phyloP scores from a whole-genome alignment of 2,329 filamentous ascomycete species.

The Ophiocordyceps sinensis region DNA sequence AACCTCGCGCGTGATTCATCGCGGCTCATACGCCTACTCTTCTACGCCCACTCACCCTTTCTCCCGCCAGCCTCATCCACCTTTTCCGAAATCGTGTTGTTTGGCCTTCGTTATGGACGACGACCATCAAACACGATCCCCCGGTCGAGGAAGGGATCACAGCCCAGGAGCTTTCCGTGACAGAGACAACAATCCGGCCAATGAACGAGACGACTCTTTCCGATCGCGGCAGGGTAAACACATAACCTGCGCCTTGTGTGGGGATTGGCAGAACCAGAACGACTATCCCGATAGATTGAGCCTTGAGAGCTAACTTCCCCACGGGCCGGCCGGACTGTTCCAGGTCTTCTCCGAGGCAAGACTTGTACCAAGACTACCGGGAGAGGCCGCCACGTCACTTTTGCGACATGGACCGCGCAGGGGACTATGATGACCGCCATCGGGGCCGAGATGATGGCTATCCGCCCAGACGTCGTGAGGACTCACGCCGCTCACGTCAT shows the following conservation, averaged over 20 bases:
- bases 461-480: constrained; percentile 7
- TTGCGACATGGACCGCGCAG: constrained; percentile 11
- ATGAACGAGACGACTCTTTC: constrained; percentile 23
- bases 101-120: constrained; percentile 27
- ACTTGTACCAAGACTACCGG: constrained; percentile 12
- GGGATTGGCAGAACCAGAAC: constrained; percentile 6
- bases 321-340: constrained; percentile 27
- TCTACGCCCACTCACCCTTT: background rate
- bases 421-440: constrained; percentile 10
- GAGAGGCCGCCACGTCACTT: constrained; percentile 12
- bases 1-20: too few relatives aligned
- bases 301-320: constrained; percentile 28
- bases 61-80: background rate
- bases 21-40: too few relatives aligned
- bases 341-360: constrained; percentile 27
- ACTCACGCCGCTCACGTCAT: constrained; percentile 12
- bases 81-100: constrained; percentile 4
- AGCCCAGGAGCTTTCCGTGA: constrained; percentile 5
- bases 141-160: constrained; percentile 12
- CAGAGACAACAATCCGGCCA: constrained; percentile 12
- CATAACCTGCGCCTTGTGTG: constrained; percentile 18
- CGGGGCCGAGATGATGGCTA: constrained; percentile 15
- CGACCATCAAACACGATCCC: constrained; percentile 19
- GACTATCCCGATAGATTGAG: constrained; percentile 15
- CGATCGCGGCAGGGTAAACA: constrained; percentile 37